Percentiles rank a stretch among this genome's conserved stretches.
Conservation (phyloP, 2,329 filamentous ascomycete species). For the Cercospora canescens region DNA sequence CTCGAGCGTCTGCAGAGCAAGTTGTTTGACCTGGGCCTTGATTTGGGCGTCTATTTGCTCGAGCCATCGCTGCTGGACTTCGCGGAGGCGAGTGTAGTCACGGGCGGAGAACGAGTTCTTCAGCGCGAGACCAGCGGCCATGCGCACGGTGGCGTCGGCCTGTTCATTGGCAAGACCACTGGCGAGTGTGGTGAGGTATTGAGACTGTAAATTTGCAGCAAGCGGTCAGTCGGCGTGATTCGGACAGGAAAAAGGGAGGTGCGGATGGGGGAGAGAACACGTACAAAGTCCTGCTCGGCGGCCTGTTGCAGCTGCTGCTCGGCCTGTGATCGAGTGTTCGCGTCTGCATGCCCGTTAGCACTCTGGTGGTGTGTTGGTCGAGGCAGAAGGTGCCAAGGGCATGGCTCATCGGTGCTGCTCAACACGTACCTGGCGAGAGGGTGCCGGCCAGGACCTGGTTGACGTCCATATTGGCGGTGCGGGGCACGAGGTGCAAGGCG, state of each 20-base stretch:
- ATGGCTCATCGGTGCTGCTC: conserved; percentile 32
- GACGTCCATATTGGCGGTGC: conserved; percentile 93
- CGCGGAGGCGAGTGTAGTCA: conserved; percentile 81
- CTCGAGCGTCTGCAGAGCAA: conserved; percentile 82
- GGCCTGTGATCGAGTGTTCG: conserved; percentile 81
- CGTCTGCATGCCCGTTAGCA: conserved; percentile 61
- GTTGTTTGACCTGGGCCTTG: conserved; percentile 83
- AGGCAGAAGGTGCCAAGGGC: conserved; percentile 22
- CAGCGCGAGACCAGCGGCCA: conserved; percentile 90
- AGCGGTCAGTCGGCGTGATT: conserved; percentile 11
- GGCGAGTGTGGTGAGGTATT: conserved; percentile 89
- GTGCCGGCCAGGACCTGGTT: conserved; percentile 97
- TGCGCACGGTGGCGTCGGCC: conserved; percentile 79
- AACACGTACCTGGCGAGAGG: conserved; percentile 80
- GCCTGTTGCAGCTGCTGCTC: conserved; percentile 93
- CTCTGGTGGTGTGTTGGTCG: conserved; percentile 27
- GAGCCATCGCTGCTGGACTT: conserved; percentile 92
- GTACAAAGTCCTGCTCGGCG: conserved; percentile 92
- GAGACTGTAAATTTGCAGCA: conserved; percentile 59
- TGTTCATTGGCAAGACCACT: conserved; percentile 91
- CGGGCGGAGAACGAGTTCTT: conserved; percentile 98
- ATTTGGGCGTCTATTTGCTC: conserved; percentile 76
- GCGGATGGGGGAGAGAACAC: conserved; percentile 38
- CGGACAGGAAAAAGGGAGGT: background rate
- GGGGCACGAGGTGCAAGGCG: conserved; percentile 43